Base-by-base conservation (phyloP, 129 eudicot genomes). In the Ambrosia artemisiifolia region DNA sequence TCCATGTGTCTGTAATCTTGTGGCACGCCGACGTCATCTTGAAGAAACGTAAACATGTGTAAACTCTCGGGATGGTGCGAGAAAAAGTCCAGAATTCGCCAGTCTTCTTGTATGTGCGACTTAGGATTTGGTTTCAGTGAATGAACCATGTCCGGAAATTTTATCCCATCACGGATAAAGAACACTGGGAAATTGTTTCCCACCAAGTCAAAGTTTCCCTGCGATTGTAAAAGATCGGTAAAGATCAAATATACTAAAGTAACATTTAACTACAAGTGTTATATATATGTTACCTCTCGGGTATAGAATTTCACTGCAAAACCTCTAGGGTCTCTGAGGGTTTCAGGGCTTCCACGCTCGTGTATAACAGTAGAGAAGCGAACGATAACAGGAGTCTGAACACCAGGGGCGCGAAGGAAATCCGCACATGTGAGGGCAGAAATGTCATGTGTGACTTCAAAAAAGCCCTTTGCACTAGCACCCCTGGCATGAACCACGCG, bases 401-500 rank as follows among this genome's bases (percentile, higher is more conserved):
- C 96, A 0, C 93, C 96, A 7, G 94, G 96, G 56, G 94, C 87
- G n/a, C 91, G 81, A 7, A 90, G 88, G 55, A 90, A 90, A 79
- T 90, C 96, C 59, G 96, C 96, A 79, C 96, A 90, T 11, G 96
- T 75, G 49, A 90, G 96, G 66, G 78, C 75, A 51, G 91, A 48
- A 43, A 90, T 73, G 69, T 90, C 96, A 74, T 90, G 63, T 9
- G 63, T 56, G 63, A 56, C 63, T 20, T 56, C 63, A 9, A 56
- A 56, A 4, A 56, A 56, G 0, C 63, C 63, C 63, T 56, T 56
- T 56, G 63, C 63, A 24, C 63, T 56, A 32, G 36, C 63, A 56
- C 96, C 94, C 70, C 96, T 83, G n/a, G 96, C 96, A 63, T 87
- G 96, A 51, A 90, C 96, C 46, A 90, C 94, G 63, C 94, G 96